Percentiles rank a stretch among this genome's conserved stretches.
phyloP scores from a whole-genome alignment of 2,329 filamentous ascomycete species.

The Talaromyces sp. region DNA sequence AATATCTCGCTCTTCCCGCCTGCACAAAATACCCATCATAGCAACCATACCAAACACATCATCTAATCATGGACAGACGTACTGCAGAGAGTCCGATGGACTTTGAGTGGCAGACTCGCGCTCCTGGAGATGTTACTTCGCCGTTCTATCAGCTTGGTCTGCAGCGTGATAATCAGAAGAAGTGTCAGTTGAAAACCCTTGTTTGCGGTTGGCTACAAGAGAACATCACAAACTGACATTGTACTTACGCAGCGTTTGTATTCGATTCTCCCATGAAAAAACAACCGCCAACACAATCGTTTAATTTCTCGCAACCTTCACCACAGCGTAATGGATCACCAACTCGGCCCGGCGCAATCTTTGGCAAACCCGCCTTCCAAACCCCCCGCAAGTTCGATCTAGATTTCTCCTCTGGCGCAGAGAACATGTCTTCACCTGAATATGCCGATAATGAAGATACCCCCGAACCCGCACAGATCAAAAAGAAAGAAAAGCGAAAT shows the following conservation, averaged over 20 bases:
- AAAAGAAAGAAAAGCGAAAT: conserved; percentile 36
- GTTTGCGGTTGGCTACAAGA: background rate
- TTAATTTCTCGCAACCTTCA: conserved; percentile 46
- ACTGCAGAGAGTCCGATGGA: conserved; percentile 50
- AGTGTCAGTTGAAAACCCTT: conserved; percentile 36
- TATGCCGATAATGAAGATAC: conserved; percentile 38
- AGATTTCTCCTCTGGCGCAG: conserved; percentile 48
- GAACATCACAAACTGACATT: conserved; percentile 33
- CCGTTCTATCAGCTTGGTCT: conserved; percentile 48
- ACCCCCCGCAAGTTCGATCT: conserved; percentile 48
- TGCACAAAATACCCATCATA: conserved; percentile 15
- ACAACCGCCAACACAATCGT: conserved; percentile 47
- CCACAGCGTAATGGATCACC: conserved; percentile 31
- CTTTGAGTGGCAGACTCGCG: conserved; percentile 48
- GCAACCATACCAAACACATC: conserved; percentile 18
- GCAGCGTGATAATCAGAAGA: conserved; percentile 41
- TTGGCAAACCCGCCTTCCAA: conserved; percentile 45
- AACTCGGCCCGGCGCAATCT: conserved; percentile 28
- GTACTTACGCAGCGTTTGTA: conserved; percentile 20
- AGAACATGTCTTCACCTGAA: conserved; percentile 35
- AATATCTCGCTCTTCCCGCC: conserved; percentile 9
- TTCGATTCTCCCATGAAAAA: conserved; percentile 51
- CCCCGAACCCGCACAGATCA: conserved; percentile 41
- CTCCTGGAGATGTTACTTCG: conserved; percentile 45
- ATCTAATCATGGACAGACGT: conserved; percentile 36